A percentile compares a stretch with the other conserved stretches of the same genome.
phyloP scores from a whole-genome alignment of 257 asterid genomes.

The Plantago ovata region DNA sequence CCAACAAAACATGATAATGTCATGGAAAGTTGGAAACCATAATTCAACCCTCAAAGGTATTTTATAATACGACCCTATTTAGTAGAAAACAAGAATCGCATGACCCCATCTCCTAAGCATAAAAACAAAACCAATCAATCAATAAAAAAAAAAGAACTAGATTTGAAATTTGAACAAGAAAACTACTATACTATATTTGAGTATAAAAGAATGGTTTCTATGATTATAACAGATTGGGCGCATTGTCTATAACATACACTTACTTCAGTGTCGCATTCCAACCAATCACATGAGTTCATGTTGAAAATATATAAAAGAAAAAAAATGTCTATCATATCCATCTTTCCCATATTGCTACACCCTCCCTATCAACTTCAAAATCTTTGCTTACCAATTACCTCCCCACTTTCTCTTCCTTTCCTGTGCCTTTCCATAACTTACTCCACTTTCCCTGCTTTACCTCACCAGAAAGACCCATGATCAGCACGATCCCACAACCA shows the following conservation, averaged over 20 bases:
- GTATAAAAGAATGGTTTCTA: conserved; percentile 24
- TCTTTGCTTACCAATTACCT: neutral
- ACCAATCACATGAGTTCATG: conserved; percentile 27
- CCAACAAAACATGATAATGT: conserved; percentile 15
- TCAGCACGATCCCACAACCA: neutral
- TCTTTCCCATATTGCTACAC: too few species aligned
- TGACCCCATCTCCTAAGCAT: neutral
- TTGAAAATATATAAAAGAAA: too few species aligned
- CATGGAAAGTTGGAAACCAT: conserved; percentile 8
- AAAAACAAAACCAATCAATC: neutral
- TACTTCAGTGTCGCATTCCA: conserved; percentile 14
- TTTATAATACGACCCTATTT: too few species aligned
- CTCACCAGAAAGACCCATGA: too few species aligned
- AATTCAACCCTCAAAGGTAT: neutral
- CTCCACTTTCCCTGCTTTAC: neutral
- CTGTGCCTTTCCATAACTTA: neutral
- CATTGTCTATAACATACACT: conserved; percentile 13
- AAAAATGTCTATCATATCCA: too few species aligned
- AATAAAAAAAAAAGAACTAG: too few species aligned
- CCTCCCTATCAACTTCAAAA: conserved; percentile 5
- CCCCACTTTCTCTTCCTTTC: neutral
- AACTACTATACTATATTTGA: neutral
- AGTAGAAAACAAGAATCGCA: neutral
- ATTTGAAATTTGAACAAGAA: neutral
- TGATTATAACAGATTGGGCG: conserved; percentile 23